Base-by-base conservation (phyloP, 768 basidiomycete species). In the Candolleomyces aberdarensis region DNA sequence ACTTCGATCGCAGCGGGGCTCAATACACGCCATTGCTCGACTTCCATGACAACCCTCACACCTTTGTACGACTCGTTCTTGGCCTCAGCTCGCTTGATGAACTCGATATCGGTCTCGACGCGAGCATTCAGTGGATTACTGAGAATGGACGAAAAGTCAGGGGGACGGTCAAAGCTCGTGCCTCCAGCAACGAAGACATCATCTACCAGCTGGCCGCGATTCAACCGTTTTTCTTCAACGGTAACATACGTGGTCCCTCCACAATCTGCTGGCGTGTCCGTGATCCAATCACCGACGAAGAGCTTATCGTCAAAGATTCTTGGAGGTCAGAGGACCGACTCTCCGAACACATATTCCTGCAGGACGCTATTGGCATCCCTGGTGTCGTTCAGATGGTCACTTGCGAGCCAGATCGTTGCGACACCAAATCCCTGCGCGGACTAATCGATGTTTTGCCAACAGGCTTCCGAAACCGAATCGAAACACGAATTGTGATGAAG, bases 401-500 rank as follows among this genome's bases (percentile, higher is more conserved):
- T 5, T 56, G 13, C 41, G 55, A 56, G 41, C 10, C 10, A 5
- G 32, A 20, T 15, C 39, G 19, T 3, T n/a, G 14, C 10, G 2
- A 55, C n/a, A 32, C 36, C 15, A 7, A 10, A 11, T 22, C 26
- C 17, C 8, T 17, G 11, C 29, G 32, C 9, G n/a, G n/a, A 7
- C 19, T 13, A 2, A 5, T 7, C 4, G 29, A 13, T 31, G 11
- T 10, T 5, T 17, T 5, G n/a, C 11, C 19, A 4, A 26, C 10
- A 14, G 17, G n/a, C 13, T 59, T 63, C 39, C 29, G 15, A 5
- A 59, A 65, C 26, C 60, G 67, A 5, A 44, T 26, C 3, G 62
- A 66, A 15, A 56, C 26, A 36, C 64, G 69, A 1, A 40, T 67
- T 3, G 59, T 65, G 3, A 51, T 67, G 1, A 48, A 60, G 53